Evolutionary conservation across 78 protist species (phyloP), one percentile per base, ranked within the genome.

Genomic region (slime mould (Dictyostelium discoideum)): DNA sequence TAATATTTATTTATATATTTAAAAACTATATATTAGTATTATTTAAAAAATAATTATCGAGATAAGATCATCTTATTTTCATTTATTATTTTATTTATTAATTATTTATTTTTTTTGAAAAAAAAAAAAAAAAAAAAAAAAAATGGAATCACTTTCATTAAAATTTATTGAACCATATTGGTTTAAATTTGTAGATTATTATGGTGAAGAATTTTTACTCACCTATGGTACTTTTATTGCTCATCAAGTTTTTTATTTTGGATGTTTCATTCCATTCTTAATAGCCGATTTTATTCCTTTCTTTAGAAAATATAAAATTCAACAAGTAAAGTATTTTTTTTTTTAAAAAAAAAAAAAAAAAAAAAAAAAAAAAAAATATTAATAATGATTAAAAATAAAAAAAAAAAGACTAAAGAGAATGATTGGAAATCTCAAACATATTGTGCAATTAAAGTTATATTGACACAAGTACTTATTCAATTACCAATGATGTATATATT

Each of bases 241-340:
- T 39, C 96, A 92, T 29, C 76, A 95, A 80, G 29, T 88, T 54
- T 82, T 87, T 54, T 95, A 81, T 39, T 95, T 95, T 72, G 83
- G 60, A 48, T 87, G 92, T 4, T 95, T 40, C 63, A 11, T 86
- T 48, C 92, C 92, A 78, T 95, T 81, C 92, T 44, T 83, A 22
- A 1, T 95, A 7, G 79, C 85, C 57, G 97, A 95, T 63, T 84
- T 89, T 74, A 63, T 95, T 10, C 97, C 93, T 11, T 39, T 44
- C 24, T 46, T 95, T 24, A 22, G 85, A 88, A 95, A 95, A 42
- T 95, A 95, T 46, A 95, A 95, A 46, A 39, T 95, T 44, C 97
- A 95, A 88, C 86, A 85, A 50, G 96, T 93, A 87, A 42, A 80
- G 84, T 60, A 60, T 60, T 54, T 60, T 60, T 60, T 29, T 7